Conservation (phyloP, 441 rosid species). For the Daphne laureola region DNA sequence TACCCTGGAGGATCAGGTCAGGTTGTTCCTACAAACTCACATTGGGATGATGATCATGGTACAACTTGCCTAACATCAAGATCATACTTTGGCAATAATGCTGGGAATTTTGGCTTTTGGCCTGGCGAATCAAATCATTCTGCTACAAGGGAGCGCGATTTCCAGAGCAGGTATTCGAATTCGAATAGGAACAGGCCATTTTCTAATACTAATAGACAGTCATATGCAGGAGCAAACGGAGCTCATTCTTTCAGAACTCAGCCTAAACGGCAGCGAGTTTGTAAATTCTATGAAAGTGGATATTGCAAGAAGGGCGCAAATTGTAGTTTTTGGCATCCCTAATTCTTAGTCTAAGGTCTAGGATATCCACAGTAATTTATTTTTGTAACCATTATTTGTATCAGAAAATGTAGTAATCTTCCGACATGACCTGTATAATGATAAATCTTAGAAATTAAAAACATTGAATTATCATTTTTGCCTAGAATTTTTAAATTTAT, state of each 20-base stretch:
- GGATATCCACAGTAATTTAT: slow-evolving; percentile 6
- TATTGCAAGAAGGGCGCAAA: slow-evolving; percentile 78
- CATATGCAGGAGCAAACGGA: slow-evolving; percentile 43
- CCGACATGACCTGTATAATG: slow-evolving; percentile 24
- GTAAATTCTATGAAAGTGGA: slow-evolving; percentile 84
- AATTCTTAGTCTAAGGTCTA: slow-evolving; percentile 18
- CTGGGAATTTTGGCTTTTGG: slow-evolving; percentile 28
- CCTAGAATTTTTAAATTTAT: too few species aligned
- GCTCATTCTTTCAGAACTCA: slow-evolving; percentile 41
- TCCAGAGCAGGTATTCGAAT: slow-evolving; percentile 35
- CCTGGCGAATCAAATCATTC: slow-evolving; percentile 40
- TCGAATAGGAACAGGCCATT: slow-evolving; percentile 28
- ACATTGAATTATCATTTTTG: too few species aligned
- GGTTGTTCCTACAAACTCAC: slow-evolving; percentile 21
- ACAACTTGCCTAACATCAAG: slow-evolving; percentile 19
- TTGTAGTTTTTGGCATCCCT: slow-evolving; percentile 78
- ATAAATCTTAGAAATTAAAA: too few species aligned
- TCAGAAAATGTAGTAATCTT: slow-evolving; percentile 17
- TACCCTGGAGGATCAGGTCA: slow-evolving; percentile 24
- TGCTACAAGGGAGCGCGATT: slow-evolving; percentile 34
- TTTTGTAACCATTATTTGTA: slow-evolving; percentile 28
- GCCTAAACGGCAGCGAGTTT: slow-evolving; percentile 68
- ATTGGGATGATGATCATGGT: slow-evolving; percentile 26
- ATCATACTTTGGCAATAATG: slow-evolving; percentile 16
- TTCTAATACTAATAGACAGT: slow-evolving; percentile 42